A percentile compares a stretch with the other conserved stretches of the same genome.
Evolutionary conservation across 805 yeast species (phyloP).

Genomic region (Pichia gijzeniarum): DNA sequence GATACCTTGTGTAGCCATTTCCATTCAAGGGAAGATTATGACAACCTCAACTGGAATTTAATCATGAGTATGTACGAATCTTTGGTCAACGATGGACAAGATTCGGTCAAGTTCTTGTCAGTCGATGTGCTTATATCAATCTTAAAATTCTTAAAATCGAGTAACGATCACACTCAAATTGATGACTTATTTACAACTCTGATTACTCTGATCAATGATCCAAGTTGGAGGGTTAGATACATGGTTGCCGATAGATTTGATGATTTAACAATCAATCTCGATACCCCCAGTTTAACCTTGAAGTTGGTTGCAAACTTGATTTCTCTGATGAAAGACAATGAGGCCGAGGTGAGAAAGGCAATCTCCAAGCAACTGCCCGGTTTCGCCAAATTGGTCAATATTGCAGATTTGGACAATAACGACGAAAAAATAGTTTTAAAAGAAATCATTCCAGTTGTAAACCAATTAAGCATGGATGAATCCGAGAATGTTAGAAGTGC

Average conservation of each 20-base stretch:
- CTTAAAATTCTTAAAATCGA: slow-evolving; percentile 56
- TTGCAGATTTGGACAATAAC: slow-evolving; percentile 19
- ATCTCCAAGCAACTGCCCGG: slow-evolving; percentile 86
- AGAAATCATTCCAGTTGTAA: slow-evolving; percentile 77
- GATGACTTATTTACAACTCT: slow-evolving; percentile 60
- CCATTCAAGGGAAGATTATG: slow-evolving; percentile 36
- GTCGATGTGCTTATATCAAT: slow-evolving; percentile 85
- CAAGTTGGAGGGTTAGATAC: slow-evolving; percentile 97
- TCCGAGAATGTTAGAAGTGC: slow-evolving; percentile 93
- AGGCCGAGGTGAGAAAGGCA: slow-evolving; percentile 95
- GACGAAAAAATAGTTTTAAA: slow-evolving; percentile 45
- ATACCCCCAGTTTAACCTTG: slow-evolving; percentile 49
- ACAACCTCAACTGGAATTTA: slow-evolving; percentile 65
- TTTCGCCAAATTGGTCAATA: slow-evolving; percentile 47
- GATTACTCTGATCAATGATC: slow-evolving; percentile 70
- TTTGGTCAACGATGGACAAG: slow-evolving; percentile 81
- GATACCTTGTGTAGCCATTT: slow-evolving; percentile 39
- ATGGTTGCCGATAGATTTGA: slow-evolving; percentile 96
- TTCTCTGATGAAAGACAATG: slow-evolving; percentile 78
- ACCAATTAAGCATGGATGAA: slow-evolving; percentile 79
- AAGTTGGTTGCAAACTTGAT: slow-evolving; percentile 66
- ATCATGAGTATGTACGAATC: slow-evolving; percentile 77
- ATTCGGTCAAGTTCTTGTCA: slow-evolving; percentile 84
- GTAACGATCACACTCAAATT: slow-evolving; percentile 51
- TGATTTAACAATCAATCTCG: slow-evolving; percentile 59